Evolutionary conservation across 2,329 filamentous ascomycete species (phyloP), one percentile per base, ranked within the genome.

Genomic region (Cyphellophora europaea): DNA sequence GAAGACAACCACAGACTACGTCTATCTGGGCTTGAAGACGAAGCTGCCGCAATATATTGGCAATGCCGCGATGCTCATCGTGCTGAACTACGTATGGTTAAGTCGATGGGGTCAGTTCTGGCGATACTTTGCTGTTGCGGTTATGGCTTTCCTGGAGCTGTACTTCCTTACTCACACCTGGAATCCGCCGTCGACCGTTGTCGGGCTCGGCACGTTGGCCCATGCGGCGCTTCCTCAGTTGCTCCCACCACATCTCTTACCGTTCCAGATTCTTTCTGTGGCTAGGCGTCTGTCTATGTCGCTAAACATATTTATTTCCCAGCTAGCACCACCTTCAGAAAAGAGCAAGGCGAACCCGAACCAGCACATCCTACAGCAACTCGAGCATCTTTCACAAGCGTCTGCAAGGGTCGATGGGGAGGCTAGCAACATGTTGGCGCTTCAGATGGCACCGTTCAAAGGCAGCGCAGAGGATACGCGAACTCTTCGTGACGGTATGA

Each of bases 381-480:
- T 94, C 11, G 71, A 78, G 27, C 69, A 81, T 19, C 59, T 95
- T 8, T 74, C 84, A 47, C 63, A 64, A 13, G 56, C 79, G 30
- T 63, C 74, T 0, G 64, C 63, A 33, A 64, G 72, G 34, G 60
- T 81, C 6, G 82, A 91, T 45, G 57, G 62, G n/a, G 87, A 95
- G 53, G 70, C 80, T 0, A 63, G 65, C 5, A 69, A 81, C 36
- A 57, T 93, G 41, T 62, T 94, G 54, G 77, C 80, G 30, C 67
- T 93, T 55, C 86, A 93, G 51, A 72, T 88, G 57, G 77, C 77
- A 34, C 89, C 89, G 0, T 95, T 87, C 58, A 74, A 69, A 33
- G 79, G 78, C n/a, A 81, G 93, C 51, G 62, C 71, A 21, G 70
- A 73, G 41, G 68, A 67, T n/a, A 63, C 81, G 30, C 66, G 66